These are phyloP conservation scores for Niveomyces coronatus DNA, from an alignment of 2,329 filamentous ascomycete species.

Conservation along the genomic window DNA sequence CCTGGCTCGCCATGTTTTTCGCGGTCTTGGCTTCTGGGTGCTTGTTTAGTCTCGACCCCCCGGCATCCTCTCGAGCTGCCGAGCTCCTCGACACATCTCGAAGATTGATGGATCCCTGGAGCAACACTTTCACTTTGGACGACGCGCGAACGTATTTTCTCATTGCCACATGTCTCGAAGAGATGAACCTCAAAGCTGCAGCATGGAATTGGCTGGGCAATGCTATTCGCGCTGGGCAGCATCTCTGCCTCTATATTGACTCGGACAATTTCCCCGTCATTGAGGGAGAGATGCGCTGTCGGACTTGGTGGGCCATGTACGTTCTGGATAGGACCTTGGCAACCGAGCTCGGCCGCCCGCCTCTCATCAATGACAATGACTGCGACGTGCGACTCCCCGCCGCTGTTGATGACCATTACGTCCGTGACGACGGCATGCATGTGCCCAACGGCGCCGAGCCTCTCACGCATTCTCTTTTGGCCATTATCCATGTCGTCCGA, in stretches of 20 bases:
- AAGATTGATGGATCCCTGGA: constrained; percentile 68
- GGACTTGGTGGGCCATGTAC: constrained; percentile 93
- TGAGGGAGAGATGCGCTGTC: constrained; percentile 75
- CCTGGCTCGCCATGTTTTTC: constrained; percentile 75
- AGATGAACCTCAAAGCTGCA: constrained; percentile 76
- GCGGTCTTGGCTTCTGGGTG: constrained; percentile 74
- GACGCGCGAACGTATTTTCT: constrained; percentile 64
- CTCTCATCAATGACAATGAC: constrained; percentile 77
- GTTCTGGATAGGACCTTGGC: constrained; percentile 74
- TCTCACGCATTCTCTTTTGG: constrained; percentile 61
- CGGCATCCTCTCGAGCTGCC: constrained; percentile 42
- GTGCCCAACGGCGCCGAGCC: constrained; percentile 41
- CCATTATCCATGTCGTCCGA: constrained; percentile 71
- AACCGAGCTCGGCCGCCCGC: constrained; percentile 69
- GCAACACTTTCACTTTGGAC: constrained; percentile 65
- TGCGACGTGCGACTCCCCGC: constrained; percentile 76
- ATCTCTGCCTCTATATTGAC: constrained; percentile 71
- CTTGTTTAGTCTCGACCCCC: constrained; percentile 51
- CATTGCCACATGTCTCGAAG: constrained; percentile 68
- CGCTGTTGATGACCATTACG: constrained; percentile 69
- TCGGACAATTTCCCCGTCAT: constrained; percentile 61
- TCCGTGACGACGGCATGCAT: constrained; percentile 47
- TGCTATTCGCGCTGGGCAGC: constrained; percentile 71
- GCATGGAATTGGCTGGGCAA: constrained; percentile 80
- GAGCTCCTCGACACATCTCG: constrained; percentile 64